These are phyloP conservation scores for Solanum appendiculatum DNA, from an alignment of 257 asterid species.

Conservation along the genomic window DNA sequence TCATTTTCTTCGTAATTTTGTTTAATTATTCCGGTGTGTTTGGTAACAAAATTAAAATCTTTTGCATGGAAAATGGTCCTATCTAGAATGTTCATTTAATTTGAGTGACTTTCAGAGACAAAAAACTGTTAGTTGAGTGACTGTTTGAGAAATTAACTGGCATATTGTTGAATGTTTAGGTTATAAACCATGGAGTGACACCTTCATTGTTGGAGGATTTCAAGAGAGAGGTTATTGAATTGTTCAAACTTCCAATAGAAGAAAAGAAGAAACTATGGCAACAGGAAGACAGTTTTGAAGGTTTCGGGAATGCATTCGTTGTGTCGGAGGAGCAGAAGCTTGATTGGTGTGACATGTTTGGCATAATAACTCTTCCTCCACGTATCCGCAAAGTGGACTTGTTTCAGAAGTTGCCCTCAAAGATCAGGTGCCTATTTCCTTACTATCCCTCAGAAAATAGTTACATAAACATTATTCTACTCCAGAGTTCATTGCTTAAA, in stretches of 20 bases:
- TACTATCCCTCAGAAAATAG: not conserved
- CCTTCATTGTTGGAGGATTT: not conserved
- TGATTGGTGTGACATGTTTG: slow-evolving; percentile 56
- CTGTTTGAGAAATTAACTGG: no score
- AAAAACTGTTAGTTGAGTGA: no score
- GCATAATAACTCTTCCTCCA: slow-evolving; percentile 25
- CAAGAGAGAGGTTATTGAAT: not conserved
- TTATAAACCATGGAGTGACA: slow-evolving; percentile 1
- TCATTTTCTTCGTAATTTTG: not conserved
- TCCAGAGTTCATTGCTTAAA: no score
- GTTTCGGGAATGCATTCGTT: not conserved
- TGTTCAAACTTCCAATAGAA: not conserved
- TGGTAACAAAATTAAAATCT: no score
- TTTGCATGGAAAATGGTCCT: no score
- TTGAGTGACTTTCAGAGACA: no score
- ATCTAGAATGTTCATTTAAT: no score
- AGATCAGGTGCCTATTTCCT: slow-evolving; percentile 24
- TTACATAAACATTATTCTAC: no score
- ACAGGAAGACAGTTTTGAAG: not conserved
- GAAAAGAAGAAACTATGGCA: not conserved
- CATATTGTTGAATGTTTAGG: slow-evolving; percentile 1
- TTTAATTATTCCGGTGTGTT: no score
- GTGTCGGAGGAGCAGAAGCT: slow-evolving; percentile 11
- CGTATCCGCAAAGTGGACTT: slow-evolving; percentile 32
- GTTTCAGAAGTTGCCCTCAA: slow-evolving; percentile 37